Base-by-base conservation (phyloP, 345 rosid species). In the Ceriops decandra region DNA sequence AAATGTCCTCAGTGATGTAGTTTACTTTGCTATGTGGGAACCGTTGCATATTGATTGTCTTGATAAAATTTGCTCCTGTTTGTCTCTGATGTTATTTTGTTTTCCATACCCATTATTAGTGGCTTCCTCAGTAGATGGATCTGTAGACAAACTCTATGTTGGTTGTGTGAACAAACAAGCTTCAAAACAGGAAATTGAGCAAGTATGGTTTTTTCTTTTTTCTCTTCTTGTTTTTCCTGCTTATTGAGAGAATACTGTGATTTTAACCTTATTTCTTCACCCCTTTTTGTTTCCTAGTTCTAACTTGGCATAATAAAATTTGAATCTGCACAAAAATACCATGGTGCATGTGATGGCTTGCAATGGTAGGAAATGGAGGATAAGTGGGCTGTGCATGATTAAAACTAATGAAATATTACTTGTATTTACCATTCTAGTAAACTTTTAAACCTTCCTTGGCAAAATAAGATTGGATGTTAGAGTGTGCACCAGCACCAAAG, bases 131-230 rank as follows among this genome's bases (percentile, higher is more conserved):
- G 42, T 72, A 72, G 86, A 79, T 64, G 84, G 74, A 75, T 17
- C 52, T 72, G 80, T 78, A 54, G 90, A 86, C 26, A 93, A 90
- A 72, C 77, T 93, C 71, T 93, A 89, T 74, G 90, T 87, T 78
- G 86, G 96, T 75, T 74, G 85, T 75, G 74, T 93, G 68, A 81
- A 77, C 88, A 89, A 72, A 79, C 88, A 77, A 59, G 84, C 97
- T 65, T 74, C 92, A 59, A 83, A 72, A 78, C 57, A 65, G 70
- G 98, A 90, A 58, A 75, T 93, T 47, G 85, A 85, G 59, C 93
- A 93, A 80, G 96, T 93, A 85, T 76, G 78, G 59, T 32, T 42
- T 32, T 31, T 20, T 30, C 72, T 64, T 33, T 17, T 62, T 74
- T 28, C 52, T 57, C 68, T 57, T 63, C 71, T 20, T 49, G 61